These are phyloP conservation scores for Quercus phellos DNA, from an alignment of 331 rosid genomes.

Conservation along the genomic window DNA sequence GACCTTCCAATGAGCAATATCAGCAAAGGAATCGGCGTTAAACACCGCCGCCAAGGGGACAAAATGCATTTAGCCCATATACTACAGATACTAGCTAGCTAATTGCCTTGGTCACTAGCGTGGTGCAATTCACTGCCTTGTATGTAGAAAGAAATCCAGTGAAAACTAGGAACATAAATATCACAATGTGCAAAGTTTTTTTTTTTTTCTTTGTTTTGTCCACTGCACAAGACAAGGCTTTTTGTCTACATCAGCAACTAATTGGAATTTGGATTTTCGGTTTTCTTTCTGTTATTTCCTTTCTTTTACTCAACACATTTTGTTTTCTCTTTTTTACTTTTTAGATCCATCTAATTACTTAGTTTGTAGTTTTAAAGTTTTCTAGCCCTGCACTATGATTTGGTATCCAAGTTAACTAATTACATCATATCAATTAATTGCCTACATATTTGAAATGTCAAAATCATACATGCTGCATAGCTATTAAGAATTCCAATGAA, in stretches of 20 bases:
- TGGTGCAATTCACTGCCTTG: neutral
- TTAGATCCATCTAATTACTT: no score
- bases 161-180: neutral
- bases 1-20: conserved; percentile 14
- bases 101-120: neutral
- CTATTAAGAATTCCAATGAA: no score
- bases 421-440: no score
- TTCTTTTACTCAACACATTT: neutral
- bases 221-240: neutral
- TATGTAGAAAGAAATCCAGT: neutral
- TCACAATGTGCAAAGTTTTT: neutral
- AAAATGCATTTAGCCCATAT: conserved; percentile 13
- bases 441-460: no score
- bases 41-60: conserved; percentile 17
- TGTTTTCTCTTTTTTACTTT: neutral
- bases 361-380: no score
- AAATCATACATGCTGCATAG: no score
- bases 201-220: neutral
- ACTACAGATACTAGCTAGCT: neutral
- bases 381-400: no score
- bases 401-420: no score
- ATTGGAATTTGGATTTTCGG: neutral
- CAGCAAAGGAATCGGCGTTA: neutral
- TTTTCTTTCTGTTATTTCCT: neutral
- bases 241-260: neutral